Base-by-base conservation (phyloP, 2,329 filamentous ascomycete species). In the Hymenoscyphus occultus region DNA sequence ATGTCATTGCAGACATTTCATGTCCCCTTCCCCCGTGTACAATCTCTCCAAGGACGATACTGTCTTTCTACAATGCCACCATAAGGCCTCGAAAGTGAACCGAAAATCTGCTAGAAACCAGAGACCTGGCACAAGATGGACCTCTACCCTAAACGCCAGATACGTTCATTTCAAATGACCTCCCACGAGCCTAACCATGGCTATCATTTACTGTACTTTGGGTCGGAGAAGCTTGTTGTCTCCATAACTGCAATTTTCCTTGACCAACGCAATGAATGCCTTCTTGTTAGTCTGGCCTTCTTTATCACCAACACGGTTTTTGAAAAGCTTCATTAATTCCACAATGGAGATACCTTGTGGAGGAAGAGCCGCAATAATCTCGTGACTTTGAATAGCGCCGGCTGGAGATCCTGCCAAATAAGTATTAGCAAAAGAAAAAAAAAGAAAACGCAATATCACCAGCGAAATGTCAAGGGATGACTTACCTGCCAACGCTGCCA, bases 261-360 rank as follows among this genome's bases (percentile, higher is more conserved):
- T 86, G 13, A 90, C 85, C 64, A 89, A 73, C 63, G 80, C 78
- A 66, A 89, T 83, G 81, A 86, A 89, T 32, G 85, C 82, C 40
- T 77, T 76, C 69, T 82, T 82, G 3, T 78, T 77, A 73, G 84
- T 85, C 71, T 82, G 79, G 4, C 82, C 80, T 6, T 78, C 77
- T 2, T 81, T 80, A 5, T 82, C 80, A 5, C 79, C 78, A 13
- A 89, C 78, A 31, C 86, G 82, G 32, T 77, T 77, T 28, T 80
- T 76, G 73, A 89, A 89, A 48, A 78, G 76, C 67, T 80, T 82
- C 64, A 88, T 80, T 7, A 90, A 77, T 14, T 80, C 79, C 14
- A 79, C 78, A 59, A 88, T 83, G 0, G 78, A 78, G 64, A 89
- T 84, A 35, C 86, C 86, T 54, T 76, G 71, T 28, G 80, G 74